Evolutionary conservation across 768 basidiomycete species (phyloP).

Genomic region (Myochromella boudieri): DNA sequence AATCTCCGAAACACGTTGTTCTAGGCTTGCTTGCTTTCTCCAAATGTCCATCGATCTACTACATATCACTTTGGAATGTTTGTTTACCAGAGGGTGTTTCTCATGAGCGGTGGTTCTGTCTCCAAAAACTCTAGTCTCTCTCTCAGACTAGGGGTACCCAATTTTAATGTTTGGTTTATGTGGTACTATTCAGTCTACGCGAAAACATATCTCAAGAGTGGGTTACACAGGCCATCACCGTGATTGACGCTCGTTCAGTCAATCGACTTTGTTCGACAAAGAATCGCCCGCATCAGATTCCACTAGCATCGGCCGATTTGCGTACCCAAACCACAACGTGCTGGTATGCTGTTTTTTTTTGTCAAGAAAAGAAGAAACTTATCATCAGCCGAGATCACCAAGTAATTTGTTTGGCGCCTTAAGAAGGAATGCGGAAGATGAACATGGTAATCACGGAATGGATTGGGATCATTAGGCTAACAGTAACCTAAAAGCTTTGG

Average conservation of each 20-base stretch:
- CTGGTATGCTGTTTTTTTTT: too few species aligned
- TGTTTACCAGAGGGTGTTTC: background rate
- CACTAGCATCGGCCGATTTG: too few species aligned
- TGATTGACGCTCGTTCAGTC: conserved; percentile 2
- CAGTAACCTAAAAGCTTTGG: too few species aligned
- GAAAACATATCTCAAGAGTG: too few species aligned
- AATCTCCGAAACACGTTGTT: background rate
- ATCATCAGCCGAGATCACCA: too few species aligned
- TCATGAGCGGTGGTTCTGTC: background rate
- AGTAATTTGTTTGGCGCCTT: too few species aligned
- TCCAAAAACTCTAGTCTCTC: background rate
- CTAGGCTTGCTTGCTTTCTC: background rate
- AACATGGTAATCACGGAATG: background rate
- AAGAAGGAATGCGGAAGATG: too few species aligned
- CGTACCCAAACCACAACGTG: too few species aligned
- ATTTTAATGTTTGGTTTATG: background rate
- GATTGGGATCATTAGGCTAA: background rate
- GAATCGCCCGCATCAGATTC: too few species aligned
- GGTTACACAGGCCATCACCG: background rate
- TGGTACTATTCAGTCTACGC: too few species aligned
- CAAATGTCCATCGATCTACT: background rate
- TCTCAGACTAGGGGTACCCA: background rate
- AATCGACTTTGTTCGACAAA: too few species aligned
- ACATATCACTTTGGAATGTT: background rate
- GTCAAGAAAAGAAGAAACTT: too few species aligned